Evolutionary conservation across 2,329 filamentous ascomycete genomes (phyloP).

Genomic region (Claviceps spartinae): DNA sequence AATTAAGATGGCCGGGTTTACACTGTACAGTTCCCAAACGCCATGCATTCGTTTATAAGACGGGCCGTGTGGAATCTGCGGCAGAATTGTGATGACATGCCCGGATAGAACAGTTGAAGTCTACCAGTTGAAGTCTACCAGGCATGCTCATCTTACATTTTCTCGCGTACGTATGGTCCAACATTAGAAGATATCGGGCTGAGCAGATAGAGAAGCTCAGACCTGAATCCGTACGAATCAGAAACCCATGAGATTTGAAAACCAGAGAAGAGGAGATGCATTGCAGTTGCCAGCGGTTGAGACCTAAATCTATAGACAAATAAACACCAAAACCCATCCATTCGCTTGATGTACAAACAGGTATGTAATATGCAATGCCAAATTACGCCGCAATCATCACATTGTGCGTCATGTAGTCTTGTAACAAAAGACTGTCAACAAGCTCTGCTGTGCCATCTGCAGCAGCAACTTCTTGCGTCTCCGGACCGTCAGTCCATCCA

Average conservation of each 20-base stretch:
- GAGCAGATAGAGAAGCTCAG: neutral
- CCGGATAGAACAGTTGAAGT: no score
- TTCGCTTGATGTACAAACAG: neutral
- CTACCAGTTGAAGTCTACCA: no score
- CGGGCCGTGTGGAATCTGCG: no score
- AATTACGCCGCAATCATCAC: slow-evolving; percentile 10
- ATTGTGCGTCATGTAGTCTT: slow-evolving; percentile 8
- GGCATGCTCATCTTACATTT: no score
- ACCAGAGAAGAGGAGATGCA: neutral
- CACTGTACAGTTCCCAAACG: no score
- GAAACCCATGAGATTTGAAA: neutral
- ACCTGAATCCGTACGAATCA: neutral
- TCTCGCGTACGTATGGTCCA: neutral
- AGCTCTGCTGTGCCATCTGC: slow-evolving; percentile 2
- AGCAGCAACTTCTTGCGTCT: slow-evolving; percentile 10
- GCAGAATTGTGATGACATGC: no score
- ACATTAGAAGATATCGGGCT: neutral
- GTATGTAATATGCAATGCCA: no score
- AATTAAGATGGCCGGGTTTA: no score
- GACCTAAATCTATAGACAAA: neutral
- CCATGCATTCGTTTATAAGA: no score
- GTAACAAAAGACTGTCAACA: slow-evolving; percentile 5
- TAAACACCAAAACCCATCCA: neutral
- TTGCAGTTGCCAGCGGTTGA: neutral
- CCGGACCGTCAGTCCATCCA: slow-evolving; percentile 47